Percentiles rank a stretch among this genome's conserved stretches.
These are phyloP conservation scores for Dioscorea alata DNA, from an alignment of 106 monocot genomes.

Conservation along the genomic window DNA sequence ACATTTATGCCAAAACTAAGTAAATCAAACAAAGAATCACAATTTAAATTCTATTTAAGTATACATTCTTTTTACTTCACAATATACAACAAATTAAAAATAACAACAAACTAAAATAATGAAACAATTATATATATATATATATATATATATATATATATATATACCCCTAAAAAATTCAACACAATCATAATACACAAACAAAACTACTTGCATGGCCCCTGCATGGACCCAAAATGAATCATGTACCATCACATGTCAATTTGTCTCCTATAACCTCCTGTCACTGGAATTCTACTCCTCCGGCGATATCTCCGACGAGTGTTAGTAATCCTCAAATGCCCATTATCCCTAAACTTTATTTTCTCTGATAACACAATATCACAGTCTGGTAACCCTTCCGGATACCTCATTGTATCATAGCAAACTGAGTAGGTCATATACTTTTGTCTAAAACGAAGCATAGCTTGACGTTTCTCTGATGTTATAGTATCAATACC, in stretches of 20 bases:
- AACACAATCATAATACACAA: too few species aligned
- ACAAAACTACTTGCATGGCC: neutral
- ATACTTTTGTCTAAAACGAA: conserved; percentile 25
- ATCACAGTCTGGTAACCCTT: conserved; percentile 43
- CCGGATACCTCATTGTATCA: conserved; percentile 47
- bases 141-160: neutral
- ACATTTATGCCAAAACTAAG: too few species aligned
- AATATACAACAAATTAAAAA: neutral
- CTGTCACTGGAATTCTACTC: neutral
- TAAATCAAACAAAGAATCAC: too few species aligned
- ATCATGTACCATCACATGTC: neutral
- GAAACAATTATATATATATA: neutral
- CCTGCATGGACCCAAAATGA: too few species aligned
- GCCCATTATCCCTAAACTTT: conserved; percentile 38
- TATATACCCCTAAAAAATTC: too few species aligned
- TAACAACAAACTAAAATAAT: neutral
- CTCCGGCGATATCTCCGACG: neutral
- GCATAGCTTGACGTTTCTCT: conserved; percentile 39
- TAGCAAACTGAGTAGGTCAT: conserved; percentile 72
- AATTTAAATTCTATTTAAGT: too few species aligned
- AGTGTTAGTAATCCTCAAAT: conserved; percentile 11
- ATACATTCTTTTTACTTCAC: neutral
- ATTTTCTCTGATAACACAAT: conserved; percentile 26
- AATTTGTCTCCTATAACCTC: neutral
- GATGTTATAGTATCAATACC: conserved; percentile 30